A percentile compares a stretch with the other conserved stretches of the same genome.
Evolutionary conservation across 2,329 filamentous ascomycete genomes (phyloP).

Genomic region (Fusarium equiseti): DNA sequence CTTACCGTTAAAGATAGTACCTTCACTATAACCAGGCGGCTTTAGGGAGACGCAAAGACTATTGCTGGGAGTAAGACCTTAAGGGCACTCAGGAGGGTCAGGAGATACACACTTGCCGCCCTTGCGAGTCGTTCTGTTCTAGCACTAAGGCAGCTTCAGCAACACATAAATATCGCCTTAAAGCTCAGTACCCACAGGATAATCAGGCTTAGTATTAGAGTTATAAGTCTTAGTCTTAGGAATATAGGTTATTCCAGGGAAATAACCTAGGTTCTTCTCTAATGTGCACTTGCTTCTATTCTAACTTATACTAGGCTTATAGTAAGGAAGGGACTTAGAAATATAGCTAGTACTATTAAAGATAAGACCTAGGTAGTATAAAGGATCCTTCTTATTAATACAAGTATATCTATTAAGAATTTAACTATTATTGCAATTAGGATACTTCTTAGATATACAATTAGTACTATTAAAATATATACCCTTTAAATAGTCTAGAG

Average conservation of each 20-base stretch:
- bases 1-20: constrained; percentile 22
- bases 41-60: constrained; percentile 9
- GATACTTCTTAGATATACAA: constrained; percentile 10
- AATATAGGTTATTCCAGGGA: constrained; percentile 8
- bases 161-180: constrained; percentile 20
- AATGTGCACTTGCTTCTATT: constrained; percentile 18
- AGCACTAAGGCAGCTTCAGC: not conserved
- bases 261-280: not conserved
- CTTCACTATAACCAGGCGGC: constrained; percentile 8
- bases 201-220: not conserved
- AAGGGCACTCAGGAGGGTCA: not conserved
- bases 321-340: not conserved
- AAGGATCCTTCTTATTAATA: constrained; percentile 3
- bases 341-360: constrained; percentile 24
- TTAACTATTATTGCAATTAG: not conserved
- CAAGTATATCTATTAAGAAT: constrained; percentile 4
- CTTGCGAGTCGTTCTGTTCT: not conserved
- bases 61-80: constrained; percentile 3
- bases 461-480: constrained; percentile 16
- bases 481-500: not conserved
- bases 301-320: not conserved
- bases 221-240: constrained; percentile 17
- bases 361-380: not conserved
- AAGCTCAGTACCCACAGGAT: constrained; percentile 10
- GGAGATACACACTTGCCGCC: constrained; percentile 11